Evolutionary conservation across 2,329 filamentous ascomycete genomes (phyloP).

Genomic region (Aciculosporium take): DNA sequence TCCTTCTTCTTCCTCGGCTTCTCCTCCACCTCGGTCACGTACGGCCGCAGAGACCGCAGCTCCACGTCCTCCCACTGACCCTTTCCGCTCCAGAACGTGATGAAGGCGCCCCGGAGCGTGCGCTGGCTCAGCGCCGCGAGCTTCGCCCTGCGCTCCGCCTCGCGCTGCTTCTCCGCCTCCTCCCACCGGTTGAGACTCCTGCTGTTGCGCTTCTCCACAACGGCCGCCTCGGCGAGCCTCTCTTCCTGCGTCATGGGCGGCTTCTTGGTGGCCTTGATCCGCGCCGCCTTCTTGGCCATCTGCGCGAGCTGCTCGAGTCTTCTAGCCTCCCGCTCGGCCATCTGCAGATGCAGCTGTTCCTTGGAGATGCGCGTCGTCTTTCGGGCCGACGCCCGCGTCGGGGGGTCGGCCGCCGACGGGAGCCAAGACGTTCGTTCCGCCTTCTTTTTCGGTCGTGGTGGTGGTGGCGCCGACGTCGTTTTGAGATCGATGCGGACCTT

Average conservation of each 20-base stretch:
- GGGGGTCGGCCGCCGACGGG: slow-evolving; percentile 37
- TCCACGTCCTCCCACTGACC: slow-evolving; percentile 68
- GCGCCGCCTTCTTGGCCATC: slow-evolving; percentile 55
- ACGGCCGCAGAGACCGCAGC: slow-evolving; percentile 54
- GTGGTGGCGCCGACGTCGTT: slow-evolving; percentile 20
- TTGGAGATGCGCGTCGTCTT: slow-evolving; percentile 45
- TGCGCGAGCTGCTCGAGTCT: slow-evolving; percentile 55
- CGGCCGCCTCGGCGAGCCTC: slow-evolving; percentile 65
- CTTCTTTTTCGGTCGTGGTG: slow-evolving; percentile 43
- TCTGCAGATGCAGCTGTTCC: slow-evolving; percentile 52
- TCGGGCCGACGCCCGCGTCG: slow-evolving; percentile 43
- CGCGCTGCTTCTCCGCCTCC: slow-evolving; percentile 75
- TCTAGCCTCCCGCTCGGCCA: slow-evolving; percentile 57
- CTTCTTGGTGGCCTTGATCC: slow-evolving; percentile 59
- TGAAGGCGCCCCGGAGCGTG: slow-evolving; percentile 73
- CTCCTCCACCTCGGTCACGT: slow-evolving; percentile 48
- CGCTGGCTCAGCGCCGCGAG: slow-evolving; percentile 79
- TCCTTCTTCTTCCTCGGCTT: slow-evolving; percentile 48
- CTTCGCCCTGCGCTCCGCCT: slow-evolving; percentile 69
- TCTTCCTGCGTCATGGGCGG: slow-evolving; percentile 78
- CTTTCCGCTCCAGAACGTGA: slow-evolving; percentile 88
- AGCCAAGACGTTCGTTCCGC: slow-evolving; percentile 46
- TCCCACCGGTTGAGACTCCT: slow-evolving; percentile 92
- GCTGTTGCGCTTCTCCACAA: slow-evolving; percentile 72
- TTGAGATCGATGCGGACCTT: slow-evolving; percentile 58